These are phyloP conservation scores for Camillea tinctor DNA, from an alignment of 2,329 filamentous ascomycete species.

Conservation along the genomic window DNA sequence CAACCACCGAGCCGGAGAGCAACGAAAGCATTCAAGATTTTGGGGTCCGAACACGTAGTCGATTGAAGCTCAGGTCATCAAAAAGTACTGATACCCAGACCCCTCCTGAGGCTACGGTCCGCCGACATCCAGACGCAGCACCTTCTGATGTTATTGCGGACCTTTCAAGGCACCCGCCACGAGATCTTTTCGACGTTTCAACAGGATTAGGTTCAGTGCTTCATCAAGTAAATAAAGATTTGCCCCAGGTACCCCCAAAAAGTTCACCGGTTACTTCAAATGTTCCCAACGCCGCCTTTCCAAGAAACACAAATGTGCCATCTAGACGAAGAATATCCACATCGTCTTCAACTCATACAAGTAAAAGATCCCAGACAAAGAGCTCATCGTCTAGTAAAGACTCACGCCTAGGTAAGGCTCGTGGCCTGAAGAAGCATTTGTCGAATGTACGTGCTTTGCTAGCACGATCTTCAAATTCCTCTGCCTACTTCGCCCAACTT, in stretches of 20 bases:
- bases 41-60: constrained; percentile 14
- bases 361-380: constrained; percentile 7
- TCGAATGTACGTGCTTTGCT: constrained; percentile 27
- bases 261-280: neutral
- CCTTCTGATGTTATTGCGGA: constrained; percentile 14
- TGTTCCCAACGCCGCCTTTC: neutral
- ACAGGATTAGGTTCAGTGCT: constrained; percentile 16
- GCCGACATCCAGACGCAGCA: constrained; percentile 16
- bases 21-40: constrained; percentile 3
- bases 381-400: constrained; percentile 3
- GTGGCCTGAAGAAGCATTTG: constrained; percentile 24
- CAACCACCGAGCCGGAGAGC: constrained; percentile 10
- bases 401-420: constrained; percentile 13
- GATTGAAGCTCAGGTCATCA: constrained; percentile 25
- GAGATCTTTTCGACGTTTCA: constrained; percentile 27
- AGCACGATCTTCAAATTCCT: constrained; percentile 7
- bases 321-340: constrained; percentile 7
- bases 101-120: constrained; percentile 23
- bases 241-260: constrained; percentile 6
- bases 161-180: constrained; percentile 19
- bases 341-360: constrained; percentile 1
- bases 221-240: constrained; percentile 13
- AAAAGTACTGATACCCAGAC: constrained; percentile 15
- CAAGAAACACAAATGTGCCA: constrained; percentile 2
- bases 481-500: neutral